A percentile compares a stretch with the other conserved stretches of the same genome.
Evolutionary conservation across 78 protist species (phyloP).

Genomic region (Dictyostelium capitatum): DNA sequence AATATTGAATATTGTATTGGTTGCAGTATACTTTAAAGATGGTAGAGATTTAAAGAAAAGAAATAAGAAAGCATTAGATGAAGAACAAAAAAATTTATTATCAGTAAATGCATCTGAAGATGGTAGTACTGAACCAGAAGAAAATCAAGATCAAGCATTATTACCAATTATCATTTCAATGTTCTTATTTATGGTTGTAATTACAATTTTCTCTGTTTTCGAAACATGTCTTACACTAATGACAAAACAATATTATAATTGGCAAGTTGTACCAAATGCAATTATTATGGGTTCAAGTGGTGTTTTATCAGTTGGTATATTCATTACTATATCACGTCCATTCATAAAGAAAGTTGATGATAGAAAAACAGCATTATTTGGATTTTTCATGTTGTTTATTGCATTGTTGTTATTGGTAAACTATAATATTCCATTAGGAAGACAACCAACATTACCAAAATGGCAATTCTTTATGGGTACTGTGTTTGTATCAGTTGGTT

Average conservation of each 20-base stretch:
- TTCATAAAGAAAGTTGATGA: conserved; percentile 36
- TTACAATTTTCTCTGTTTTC: conserved; percentile 30
- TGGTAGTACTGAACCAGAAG: neutral
- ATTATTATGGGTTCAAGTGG: neutral
- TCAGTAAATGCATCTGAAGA: neutral
- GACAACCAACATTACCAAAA: neutral
- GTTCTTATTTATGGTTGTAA: conserved; percentile 3
- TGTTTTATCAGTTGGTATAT: neutral
- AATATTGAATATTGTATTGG: neutral
- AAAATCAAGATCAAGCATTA: neutral
- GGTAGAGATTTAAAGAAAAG: conserved; percentile 2
- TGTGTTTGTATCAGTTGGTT: conserved; percentile 42
- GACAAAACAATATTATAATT: conserved; percentile 10
- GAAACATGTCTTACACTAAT: conserved; percentile 17
- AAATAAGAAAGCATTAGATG: neutral
- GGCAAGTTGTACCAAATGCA: neutral
- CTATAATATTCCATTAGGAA: neutral
- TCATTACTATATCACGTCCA: neutral
- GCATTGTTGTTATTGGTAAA: neutral
- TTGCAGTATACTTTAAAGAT: conserved; percentile 35
- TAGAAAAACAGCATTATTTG: conserved; percentile 13
- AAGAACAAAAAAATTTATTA: neutral
- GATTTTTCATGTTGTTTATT: neutral
- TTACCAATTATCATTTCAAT: conserved; percentile 12
- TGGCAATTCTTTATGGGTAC: conserved; percentile 32